Percentiles rank a stretch among this genome's conserved stretches.
Evolutionary conservation across 2,329 filamentous ascomycete species (phyloP).

Genomic region (Thelonectria blattea): DNA sequence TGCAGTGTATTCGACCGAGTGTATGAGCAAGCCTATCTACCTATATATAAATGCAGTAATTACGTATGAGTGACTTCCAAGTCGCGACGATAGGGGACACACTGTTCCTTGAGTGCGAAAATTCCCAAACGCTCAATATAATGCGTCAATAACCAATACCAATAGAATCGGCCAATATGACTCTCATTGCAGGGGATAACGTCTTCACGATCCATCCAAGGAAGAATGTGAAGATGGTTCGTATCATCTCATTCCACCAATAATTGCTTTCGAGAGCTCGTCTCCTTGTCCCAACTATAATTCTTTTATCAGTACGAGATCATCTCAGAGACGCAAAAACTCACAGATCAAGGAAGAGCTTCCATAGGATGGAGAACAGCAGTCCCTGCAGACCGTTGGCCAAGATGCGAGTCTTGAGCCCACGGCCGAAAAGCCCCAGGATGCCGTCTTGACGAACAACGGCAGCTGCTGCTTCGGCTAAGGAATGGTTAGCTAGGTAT

Average conservation of each 20-base stretch:
- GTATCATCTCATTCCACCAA: neutral
- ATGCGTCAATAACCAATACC: too few relatives aligned
- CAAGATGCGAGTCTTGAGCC: slow-evolving; percentile 54
- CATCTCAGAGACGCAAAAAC: slow-evolving; percentile 26
- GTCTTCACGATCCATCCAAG: neutral
- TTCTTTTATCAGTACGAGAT: neutral
- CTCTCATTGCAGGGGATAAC: too few relatives aligned
- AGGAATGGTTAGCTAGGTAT: neutral
- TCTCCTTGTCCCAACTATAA: slow-evolving; percentile 10
- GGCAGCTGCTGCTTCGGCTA: slow-evolving; percentile 50
- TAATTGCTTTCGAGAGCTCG: neutral
- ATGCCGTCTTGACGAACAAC: slow-evolving; percentile 51
- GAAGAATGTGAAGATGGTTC: neutral
- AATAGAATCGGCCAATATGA: too few relatives aligned
- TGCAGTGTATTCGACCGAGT: too few relatives aligned
- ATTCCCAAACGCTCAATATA: too few relatives aligned
- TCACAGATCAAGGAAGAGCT: slow-evolving; percentile 55
- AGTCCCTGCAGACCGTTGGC: slow-evolving; percentile 55
- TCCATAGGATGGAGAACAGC: slow-evolving; percentile 56
- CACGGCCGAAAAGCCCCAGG: slow-evolving; percentile 51
- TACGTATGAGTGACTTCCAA: too few relatives aligned
- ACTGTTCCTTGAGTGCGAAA: too few relatives aligned
- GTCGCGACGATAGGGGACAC: too few relatives aligned
- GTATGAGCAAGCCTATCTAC: too few relatives aligned
- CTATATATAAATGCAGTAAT: too few relatives aligned